Evolutionary conservation across 805 yeast species (phyloP), one percentile per base, ranked within the genome.

Genomic region (Spathaspora passalidarum): DNA sequence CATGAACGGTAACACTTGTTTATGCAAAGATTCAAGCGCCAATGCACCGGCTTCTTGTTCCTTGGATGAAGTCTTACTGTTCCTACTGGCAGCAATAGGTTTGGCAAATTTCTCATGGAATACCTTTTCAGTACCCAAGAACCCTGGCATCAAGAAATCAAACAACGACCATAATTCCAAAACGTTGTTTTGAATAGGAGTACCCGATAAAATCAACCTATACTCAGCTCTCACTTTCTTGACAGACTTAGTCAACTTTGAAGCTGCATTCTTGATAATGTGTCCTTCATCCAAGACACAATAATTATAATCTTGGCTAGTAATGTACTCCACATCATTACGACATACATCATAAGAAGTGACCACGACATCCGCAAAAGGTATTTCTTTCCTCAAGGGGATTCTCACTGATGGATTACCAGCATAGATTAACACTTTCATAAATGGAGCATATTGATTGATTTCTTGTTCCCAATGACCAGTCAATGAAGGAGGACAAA

Each of bases 401-500:
- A 75, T 61, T 58, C 99, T 76, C 1, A 76, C 68, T 3, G 85
- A 68, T 2, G 99, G 98, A 4, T 89, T 83, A n/a, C 99, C 99
- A 17, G 95, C 96, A 65, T 92, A 92, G 2, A 89, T 94, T 21
- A 88, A 62, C 4, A 88, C 86, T 38, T 79, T 82, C 68, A 94
- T 72, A 52, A 86, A 86, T 38, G 98, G 96, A 0, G 97, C 87
- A 63, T 90, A 94, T 51, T 87, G 90, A 49, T 81, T 79, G 53
- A 94, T 73, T 65, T 94, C 99, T 61, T 89, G 96, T 62, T 89
- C 96, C 99, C 99, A 94, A 66, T 94, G 99, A 18, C 99, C 99
- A 2, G 97, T 91, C 55, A 94, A 78, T 0, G 98, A 89, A 0
- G 99, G 97, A 0, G 99, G 99, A 69, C 99, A 94, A 14, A 94